These are phyloP conservation scores for Batrachochytrium dendrobatidis DNA, from an alignment of 371 early-diverging fungal genomes.

Conservation along the genomic window DNA sequence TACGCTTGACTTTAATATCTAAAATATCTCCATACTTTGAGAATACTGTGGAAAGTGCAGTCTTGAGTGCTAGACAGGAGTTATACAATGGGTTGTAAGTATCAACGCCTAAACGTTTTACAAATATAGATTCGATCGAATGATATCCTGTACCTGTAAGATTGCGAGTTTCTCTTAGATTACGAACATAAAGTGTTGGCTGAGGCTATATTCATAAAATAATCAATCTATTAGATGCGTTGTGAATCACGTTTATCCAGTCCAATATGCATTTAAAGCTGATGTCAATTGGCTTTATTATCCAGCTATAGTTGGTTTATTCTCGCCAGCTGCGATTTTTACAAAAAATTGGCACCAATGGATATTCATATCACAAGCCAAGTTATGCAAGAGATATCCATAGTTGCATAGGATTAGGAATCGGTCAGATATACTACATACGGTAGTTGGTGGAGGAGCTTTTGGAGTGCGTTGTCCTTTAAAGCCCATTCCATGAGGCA, in stretches of 20 bases:
- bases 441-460: conserved; percentile 31
- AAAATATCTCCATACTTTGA: conserved; percentile 52
- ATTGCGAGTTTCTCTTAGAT: conserved; percentile 83
- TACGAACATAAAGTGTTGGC: conserved; percentile 78
- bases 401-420: background rate
- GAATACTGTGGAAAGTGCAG: conserved; percentile 45
- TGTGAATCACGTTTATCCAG: too few relatives aligned
- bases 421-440: conserved; percentile 7
- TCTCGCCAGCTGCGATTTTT: too few relatives aligned
- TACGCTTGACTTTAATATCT: conserved; percentile 59
- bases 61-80: background rate
- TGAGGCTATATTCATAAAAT: conserved; percentile 31
- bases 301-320: too few relatives aligned
- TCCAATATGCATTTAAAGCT: too few relatives aligned
- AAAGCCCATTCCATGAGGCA: background rate
- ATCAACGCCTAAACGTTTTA: background rate
- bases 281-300: too few relatives aligned
- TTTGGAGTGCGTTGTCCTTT: conserved; percentile 20
- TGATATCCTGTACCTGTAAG: conserved; percentile 48
- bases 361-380: too few relatives aligned
- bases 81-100: too few relatives aligned
- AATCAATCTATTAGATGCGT: too few relatives aligned
- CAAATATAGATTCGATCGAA: background rate
- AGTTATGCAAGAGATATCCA: conserved; percentile 1
- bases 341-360: too few relatives aligned